phyloP scores from a whole-genome alignment of 768 basidiomycete species.

The Lactarius akahatsu region DNA sequence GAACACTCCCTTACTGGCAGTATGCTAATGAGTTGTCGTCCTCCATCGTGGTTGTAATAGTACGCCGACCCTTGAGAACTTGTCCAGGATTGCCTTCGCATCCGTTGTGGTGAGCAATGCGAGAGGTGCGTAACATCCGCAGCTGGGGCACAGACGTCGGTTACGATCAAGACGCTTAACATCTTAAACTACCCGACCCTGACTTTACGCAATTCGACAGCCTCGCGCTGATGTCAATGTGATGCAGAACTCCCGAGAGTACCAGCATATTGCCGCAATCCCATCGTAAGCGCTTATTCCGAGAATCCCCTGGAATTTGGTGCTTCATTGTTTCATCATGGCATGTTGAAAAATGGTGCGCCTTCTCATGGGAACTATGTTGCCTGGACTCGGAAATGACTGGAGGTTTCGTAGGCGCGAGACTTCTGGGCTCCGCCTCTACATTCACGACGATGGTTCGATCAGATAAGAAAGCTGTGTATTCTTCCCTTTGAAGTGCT shows the following conservation, averaged over 20 bases:
- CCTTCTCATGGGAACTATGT: neutral
- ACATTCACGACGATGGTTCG: neutral
- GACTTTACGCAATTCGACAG: conserved; percentile 12
- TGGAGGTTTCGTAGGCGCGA: neutral
- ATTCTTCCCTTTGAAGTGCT: neutral
- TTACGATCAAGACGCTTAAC: neutral
- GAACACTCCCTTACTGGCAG: conserved; percentile 18
- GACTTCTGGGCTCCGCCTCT: neutral
- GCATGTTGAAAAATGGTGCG: conserved; percentile 9
- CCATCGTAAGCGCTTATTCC: conserved; percentile 5
- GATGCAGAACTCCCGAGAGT: neutral
- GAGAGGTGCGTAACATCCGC: conserved; percentile 5
- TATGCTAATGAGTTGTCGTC: conserved; percentile 18
- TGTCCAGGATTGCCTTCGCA: conserved; percentile 26
- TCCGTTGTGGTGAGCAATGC: conserved; percentile 10
- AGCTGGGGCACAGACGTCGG: conserved; percentile 5
- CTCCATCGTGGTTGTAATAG: conserved; percentile 7
- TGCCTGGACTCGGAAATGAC: neutral
- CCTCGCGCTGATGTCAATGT: conserved; percentile 11
- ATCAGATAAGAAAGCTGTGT: conserved; percentile 21
- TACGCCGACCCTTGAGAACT: neutral
- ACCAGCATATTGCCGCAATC: neutral
- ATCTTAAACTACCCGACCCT: conserved; percentile 12
- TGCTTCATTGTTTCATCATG: conserved; percentile 10
- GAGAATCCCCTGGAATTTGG: neutral